Base-by-base conservation (phyloP, 2,329 filamentous ascomycete genomes). In the Botrytis squamosa region DNA sequence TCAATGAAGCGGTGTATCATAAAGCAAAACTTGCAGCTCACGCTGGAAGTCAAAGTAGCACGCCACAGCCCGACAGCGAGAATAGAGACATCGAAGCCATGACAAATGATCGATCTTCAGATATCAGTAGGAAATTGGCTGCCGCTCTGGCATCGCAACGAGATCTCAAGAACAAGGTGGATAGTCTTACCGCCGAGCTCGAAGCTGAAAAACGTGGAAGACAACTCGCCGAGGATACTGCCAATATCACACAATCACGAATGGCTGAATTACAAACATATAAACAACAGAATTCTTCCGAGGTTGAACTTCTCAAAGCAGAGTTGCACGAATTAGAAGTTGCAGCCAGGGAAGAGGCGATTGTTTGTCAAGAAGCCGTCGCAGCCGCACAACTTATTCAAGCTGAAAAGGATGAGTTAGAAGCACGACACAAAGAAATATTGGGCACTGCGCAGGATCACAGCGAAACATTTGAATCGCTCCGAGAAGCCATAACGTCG, bases 1-100 rank as follows among this genome's bases (percentile, higher is more conserved):
- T 99, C 71, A 93, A 92, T 78, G 97, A 99, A 84, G 96, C 96
- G 1, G 92, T 96, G 0, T 98, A 98, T 82, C 93, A 95, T 49
- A 97, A 97, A 81, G 94, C 97, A 4, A 98, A 94, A 81, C 85
- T 98, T 70, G 95, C 95, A 44, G 95, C 94, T 12, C 92, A 94
- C 76, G 90, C 88, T 55, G 87, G 86, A n/a, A 94, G 91, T 78
- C 87, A 90, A 70, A 85, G 85, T 60, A 87, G 86, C 79, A 87
- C 89, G 59, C 84, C 91, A 73, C 86, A 90, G 79, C 82, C 89
- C 4, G 90, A 90, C 64, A 86, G 82, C 22, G 88, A 88, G 73
- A 76, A 81, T 82, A 71, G 88, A 83, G 89, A 91, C 68, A 86
- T 89, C 55, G 91, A 93, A 69, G 83, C 84, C 40, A 82, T 84